These are phyloP conservation scores for Aristolochia californica DNA, from an alignment of 164 flowering plant genomes.

Conservation along the genomic window DNA sequence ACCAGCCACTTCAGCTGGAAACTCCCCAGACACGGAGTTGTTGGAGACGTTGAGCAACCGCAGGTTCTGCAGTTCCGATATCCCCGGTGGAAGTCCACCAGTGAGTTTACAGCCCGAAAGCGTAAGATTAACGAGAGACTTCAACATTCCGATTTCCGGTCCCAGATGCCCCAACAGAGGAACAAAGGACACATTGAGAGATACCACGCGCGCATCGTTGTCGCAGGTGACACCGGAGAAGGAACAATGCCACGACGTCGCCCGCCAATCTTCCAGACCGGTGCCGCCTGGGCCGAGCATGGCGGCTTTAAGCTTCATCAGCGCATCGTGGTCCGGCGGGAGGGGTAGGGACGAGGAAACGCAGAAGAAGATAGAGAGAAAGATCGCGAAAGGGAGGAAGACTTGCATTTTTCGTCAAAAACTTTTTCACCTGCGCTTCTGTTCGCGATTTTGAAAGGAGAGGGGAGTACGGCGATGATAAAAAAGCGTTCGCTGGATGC, in stretches of 20 bases:
- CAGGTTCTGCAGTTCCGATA: slow-evolving; percentile 41
- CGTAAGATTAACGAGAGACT: slow-evolving; percentile 46
- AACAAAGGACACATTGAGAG: slow-evolving; percentile 43
- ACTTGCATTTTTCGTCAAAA: background rate
- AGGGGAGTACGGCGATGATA: background rate
- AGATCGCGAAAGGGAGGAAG: slow-evolving; percentile 1
- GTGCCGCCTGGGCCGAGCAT: slow-evolving; percentile 28
- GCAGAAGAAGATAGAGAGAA: background rate
- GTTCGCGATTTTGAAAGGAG: background rate
- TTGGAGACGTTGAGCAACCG: slow-evolving; percentile 48
- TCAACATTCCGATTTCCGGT: slow-evolving; percentile 57
- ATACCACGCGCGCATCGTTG: slow-evolving; percentile 31
- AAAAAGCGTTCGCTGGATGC: no score
- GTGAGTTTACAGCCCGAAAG: slow-evolving; percentile 41
- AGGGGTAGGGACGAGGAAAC: slow-evolving; percentile 1
- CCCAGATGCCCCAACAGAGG: slow-evolving; percentile 42
- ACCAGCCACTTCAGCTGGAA: slow-evolving; percentile 29
- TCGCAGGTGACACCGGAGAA: slow-evolving; percentile 73
- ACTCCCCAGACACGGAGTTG: slow-evolving; percentile 36
- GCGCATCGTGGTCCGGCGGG: slow-evolving; percentile 30
- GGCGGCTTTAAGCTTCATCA: slow-evolving; percentile 46
- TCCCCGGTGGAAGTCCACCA: slow-evolving; percentile 48
- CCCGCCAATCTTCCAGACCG: slow-evolving; percentile 52
- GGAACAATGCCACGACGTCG: slow-evolving; percentile 41
- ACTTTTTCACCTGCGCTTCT: background rate